Conservation (phyloP, 2,329 filamentous ascomycete genomes). For the Aspergillus japonicus region DNA sequence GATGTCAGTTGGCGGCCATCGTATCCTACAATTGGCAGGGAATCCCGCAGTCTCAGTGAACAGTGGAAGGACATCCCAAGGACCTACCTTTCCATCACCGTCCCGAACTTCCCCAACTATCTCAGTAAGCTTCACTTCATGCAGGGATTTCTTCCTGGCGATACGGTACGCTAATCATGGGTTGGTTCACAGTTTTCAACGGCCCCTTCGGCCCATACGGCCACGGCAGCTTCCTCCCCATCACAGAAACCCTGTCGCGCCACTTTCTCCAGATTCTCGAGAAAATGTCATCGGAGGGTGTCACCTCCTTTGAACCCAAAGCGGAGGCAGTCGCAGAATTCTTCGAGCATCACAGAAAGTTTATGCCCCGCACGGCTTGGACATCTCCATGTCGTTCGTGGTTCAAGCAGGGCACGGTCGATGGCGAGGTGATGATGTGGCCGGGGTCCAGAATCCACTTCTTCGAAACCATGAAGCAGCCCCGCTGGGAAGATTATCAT, state of each 20-base stretch:
- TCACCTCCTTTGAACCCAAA: conserved; percentile 38
- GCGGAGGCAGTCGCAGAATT: conserved; percentile 37
- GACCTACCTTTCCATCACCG: conserved; percentile 48
- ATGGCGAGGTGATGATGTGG: conserved; percentile 20
- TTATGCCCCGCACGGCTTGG: conserved; percentile 37
- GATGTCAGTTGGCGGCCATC: conserved; percentile 39
- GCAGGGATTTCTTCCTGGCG: too few relatives aligned
- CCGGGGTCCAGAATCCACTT: conserved; percentile 25
- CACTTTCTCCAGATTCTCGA: too few relatives aligned
- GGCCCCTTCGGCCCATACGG: conserved; percentile 43
- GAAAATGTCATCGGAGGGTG: conserved; percentile 1
- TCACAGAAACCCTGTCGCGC: conserved; percentile 12
- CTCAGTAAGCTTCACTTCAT: conserved; percentile 18
- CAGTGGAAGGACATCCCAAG: conserved; percentile 45
- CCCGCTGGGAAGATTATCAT: conserved; percentile 24
- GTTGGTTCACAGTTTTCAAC: conserved; percentile 31
- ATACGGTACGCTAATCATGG: background rate
- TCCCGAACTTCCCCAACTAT: conserved; percentile 49
- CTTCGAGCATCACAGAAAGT: conserved; percentile 30
- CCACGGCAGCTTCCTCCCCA: conserved; percentile 37
- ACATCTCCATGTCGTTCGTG: conserved; percentile 33
- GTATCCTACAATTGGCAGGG: conserved; percentile 44
- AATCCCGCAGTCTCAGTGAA: conserved; percentile 43
- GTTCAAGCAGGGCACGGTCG: conserved; percentile 35
- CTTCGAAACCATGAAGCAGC: conserved; percentile 15